Base-by-base conservation (phyloP, 2,329 filamentous ascomycete species). In the Diplodia intermedia region DNA sequence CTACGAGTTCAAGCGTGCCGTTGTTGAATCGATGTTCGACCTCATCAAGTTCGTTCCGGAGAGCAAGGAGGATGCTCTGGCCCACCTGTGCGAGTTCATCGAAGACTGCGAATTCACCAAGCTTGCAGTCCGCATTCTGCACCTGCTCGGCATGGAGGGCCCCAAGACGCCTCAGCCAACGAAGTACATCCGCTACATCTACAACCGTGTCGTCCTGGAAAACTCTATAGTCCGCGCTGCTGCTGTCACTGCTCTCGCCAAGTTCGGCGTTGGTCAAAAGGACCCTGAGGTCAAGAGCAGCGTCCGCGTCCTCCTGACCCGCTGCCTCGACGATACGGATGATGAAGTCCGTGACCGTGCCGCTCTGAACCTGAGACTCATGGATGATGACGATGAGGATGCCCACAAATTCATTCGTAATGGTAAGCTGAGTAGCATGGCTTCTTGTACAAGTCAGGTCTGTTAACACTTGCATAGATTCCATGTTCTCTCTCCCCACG, bases 41-140 rank as follows among this genome's bases (percentile, higher is more conserved):
- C 84, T 99, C 67, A 98, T 99, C 84, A 97, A 98, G 80, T 99
- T 99, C 75, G 94, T 99, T 3, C 95, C 95, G 1, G 95, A 97
- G 69, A 89, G 87, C 75, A 89, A 89, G 76, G 88, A 91, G 78
- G 89, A 91, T 72, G 94, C 95, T 20, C 88, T 99, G 60, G 92
- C 94, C 15, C 95, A 98, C 76, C 88, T 99, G 26, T 98, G 95
- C 83, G 95, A 99, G 79, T 99, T 99, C 78, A 99, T 99, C 72
- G 95, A 99, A 81, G 95, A 99, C 79, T 99, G 95, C 83, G 95
- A 99, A 79, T 99, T 98, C 80, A 97, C 95, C 33, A 99, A 99
- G 83, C 86, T 99, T 70, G 94, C 95, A 36, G 94, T 99, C 57
- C 90, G 95, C 69, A 96, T 99, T 73, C 84, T 99, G 67, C 94